A percentile compares a stretch with the other conserved stretches of the same genome.
Conservation (phyloP, 805 yeast genomes). For the Suhomyces kilbournensis region DNA sequence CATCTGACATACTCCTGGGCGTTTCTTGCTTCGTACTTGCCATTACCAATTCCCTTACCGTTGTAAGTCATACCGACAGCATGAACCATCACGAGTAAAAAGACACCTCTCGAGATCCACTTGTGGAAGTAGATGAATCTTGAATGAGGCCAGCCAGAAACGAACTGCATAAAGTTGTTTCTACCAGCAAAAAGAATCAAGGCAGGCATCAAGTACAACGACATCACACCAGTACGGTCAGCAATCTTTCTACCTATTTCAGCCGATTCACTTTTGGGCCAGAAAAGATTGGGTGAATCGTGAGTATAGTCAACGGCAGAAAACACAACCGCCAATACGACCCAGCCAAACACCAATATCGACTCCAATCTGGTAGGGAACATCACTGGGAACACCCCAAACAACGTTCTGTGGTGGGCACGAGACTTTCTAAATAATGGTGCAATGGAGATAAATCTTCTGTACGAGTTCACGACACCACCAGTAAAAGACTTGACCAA, state of each 20-base stretch:
- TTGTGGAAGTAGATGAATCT: constrained; percentile 64
- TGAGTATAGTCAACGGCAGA: constrained; percentile 24
- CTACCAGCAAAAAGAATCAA: constrained; percentile 60
- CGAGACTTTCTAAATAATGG: constrained; percentile 30
- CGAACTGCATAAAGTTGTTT: constrained; percentile 19
- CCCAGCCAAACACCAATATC: constrained; percentile 39
- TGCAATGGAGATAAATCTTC: constrained; percentile 31
- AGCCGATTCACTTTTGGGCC: constrained; percentile 19
- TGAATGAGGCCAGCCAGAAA: constrained; percentile 38
- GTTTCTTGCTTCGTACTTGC: constrained; percentile 31
- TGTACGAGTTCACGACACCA: constrained; percentile 15
- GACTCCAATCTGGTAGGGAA: constrained; percentile 55
- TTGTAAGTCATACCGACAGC: constrained; percentile 26
- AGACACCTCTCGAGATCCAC: constrained; percentile 56
- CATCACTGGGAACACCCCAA: constrained; percentile 17
- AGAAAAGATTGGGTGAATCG: constrained; percentile 21
- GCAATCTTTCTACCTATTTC: constrained; percentile 44
- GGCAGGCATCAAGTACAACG: constrained; percentile 54
- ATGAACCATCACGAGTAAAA: constrained; percentile 54
- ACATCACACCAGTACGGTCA: constrained; percentile 52
- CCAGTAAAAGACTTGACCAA: constrained; percentile 27
- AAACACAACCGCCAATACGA: constrained; percentile 30
- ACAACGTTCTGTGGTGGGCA: constrained; percentile 11
- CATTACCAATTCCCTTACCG: constrained; percentile 31
- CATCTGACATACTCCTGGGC: constrained; percentile 26